A percentile compares a stretch with the other conserved stretches of the same genome.
Evolutionary conservation across 1,284 basidiomycete species (phyloP).

Genomic region (Rhodotorula sp.): DNA sequence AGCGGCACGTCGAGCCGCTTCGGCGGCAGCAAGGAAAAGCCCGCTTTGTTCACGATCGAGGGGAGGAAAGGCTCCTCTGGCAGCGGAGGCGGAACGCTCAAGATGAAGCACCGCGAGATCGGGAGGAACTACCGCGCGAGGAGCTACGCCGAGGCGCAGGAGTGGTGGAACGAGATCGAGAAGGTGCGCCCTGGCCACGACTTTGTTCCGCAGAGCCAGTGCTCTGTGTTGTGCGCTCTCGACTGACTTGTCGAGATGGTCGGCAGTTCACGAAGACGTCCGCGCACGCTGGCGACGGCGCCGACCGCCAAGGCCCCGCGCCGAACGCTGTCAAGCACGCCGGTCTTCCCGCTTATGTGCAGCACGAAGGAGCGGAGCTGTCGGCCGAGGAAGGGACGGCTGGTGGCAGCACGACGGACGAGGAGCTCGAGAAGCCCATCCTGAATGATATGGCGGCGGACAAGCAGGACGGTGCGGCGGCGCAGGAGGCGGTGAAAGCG

Average conservation of each 20-base stretch:
- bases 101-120: background rate
- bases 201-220: background rate
- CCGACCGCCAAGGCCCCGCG: conserved; percentile 7
- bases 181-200: background rate
- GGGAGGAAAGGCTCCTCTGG: background rate
- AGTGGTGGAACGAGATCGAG: conserved; percentile 5
- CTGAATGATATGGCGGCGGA: background rate
- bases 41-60: conserved; percentile 15
- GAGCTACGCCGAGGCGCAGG: conserved; percentile 5
- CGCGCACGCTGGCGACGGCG: background rate
- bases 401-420: background rate
- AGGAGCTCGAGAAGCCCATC: background rate
- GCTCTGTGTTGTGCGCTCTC: too few relatives aligned
- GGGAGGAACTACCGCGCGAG: conserved; percentile 8
- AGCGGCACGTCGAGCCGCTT: background rate
- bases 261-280: conserved; percentile 5
- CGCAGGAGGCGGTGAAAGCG: background rate
- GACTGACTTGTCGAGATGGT: too few relatives aligned
- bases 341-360: background rate
- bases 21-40: conserved; percentile 7
- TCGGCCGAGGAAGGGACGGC: background rate
- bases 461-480: background rate
- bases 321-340: conserved; percentile 1
- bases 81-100: background rate
- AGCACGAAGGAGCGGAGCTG: conserved; percentile 1